Percentiles rank a stretch among this genome's conserved stretches.
These are phyloP conservation scores for Cladosporium sp. DNA, from an alignment of 2,329 filamentous ascomycete species.

Conservation along the genomic window DNA sequence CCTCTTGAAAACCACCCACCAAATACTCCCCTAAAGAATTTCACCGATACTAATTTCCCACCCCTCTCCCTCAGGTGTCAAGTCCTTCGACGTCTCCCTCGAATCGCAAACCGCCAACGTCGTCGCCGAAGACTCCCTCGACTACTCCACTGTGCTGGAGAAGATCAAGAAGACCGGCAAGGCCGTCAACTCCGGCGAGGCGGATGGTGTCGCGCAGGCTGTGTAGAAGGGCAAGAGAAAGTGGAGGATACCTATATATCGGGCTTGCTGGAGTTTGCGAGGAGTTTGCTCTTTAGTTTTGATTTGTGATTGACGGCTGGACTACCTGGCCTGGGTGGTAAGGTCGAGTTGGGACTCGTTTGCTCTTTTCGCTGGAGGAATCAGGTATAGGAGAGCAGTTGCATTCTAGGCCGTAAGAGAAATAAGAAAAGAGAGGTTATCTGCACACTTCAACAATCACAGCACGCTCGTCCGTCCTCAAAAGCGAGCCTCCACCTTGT, in stretches of 20 bases:
- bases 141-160: slow-evolving; percentile 75
- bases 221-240: slow-evolving; percentile 20
- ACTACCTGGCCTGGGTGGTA: too few species aligned
- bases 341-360: too few species aligned
- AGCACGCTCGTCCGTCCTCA: slow-evolving; percentile 22
- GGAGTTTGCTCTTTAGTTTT: too few species aligned
- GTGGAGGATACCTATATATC: too few species aligned
- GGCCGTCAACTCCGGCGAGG: slow-evolving; percentile 74
- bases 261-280: not conserved
- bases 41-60: not conserved
- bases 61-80: slow-evolving; percentile 62
- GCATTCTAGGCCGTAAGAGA: not conserved
- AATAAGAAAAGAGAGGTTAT: not conserved
- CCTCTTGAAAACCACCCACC: too few species aligned
- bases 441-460: not conserved
- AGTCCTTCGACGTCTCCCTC: slow-evolving; percentile 82
- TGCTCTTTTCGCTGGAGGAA: too few species aligned
- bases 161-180: slow-evolving; percentile 97
- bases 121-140: slow-evolving; percentile 62
- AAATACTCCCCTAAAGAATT: too few species aligned
- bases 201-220: slow-evolving; percentile 54
- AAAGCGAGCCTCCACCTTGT: slow-evolving; percentile 71
- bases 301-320: too few species aligned
- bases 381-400: not conserved
- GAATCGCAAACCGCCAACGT: slow-evolving; percentile 80